phyloP scores from a whole-genome alignment of 1,139 yeast genomes.

The Candida sojae region DNA sequence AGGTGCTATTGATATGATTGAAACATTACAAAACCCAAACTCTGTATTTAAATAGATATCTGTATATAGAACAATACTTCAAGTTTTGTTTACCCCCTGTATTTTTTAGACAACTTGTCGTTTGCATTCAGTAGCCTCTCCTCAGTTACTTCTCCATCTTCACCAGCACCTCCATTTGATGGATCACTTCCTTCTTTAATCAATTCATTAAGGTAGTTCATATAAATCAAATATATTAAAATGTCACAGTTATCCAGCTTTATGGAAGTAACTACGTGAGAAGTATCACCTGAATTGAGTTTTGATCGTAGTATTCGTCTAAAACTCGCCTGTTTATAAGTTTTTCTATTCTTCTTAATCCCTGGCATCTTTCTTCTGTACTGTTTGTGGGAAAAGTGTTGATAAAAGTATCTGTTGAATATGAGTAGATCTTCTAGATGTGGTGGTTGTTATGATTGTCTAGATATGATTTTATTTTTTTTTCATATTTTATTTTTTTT shows the following conservation, averaged over 20 bases:
- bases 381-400: background rate
- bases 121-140: slow-evolving; percentile 21
- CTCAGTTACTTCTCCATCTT: slow-evolving; percentile 13
- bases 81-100: slow-evolving; percentile 23
- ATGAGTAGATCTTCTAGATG: background rate
- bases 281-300: slow-evolving; percentile 6
- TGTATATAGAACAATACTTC: slow-evolving; percentile 6
- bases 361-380: slow-evolving; percentile 7
- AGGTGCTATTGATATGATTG: slow-evolving; percentile 70
- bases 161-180: slow-evolving; percentile 9
- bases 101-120: slow-evolving; percentile 24
- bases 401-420: background rate
- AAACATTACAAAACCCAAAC: slow-evolving; percentile 35
- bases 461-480: background rate
- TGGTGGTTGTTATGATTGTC: background rate
- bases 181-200: slow-evolving; percentile 17
- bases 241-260: slow-evolving; percentile 45
- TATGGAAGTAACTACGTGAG: slow-evolving; percentile 10
- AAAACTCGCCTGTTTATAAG: slow-evolving; percentile 23
- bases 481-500: too few relatives aligned
- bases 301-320: slow-evolving; percentile 15
- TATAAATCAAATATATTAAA: slow-evolving; percentile 49
- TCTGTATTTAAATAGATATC: slow-evolving; percentile 23
- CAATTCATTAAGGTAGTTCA: slow-evolving; percentile 45
- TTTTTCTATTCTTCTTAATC: slow-evolving; percentile 15